Evolutionary conservation across 169 alveolate species (phyloP).

Genomic region (Eimeria tenella): DNA sequence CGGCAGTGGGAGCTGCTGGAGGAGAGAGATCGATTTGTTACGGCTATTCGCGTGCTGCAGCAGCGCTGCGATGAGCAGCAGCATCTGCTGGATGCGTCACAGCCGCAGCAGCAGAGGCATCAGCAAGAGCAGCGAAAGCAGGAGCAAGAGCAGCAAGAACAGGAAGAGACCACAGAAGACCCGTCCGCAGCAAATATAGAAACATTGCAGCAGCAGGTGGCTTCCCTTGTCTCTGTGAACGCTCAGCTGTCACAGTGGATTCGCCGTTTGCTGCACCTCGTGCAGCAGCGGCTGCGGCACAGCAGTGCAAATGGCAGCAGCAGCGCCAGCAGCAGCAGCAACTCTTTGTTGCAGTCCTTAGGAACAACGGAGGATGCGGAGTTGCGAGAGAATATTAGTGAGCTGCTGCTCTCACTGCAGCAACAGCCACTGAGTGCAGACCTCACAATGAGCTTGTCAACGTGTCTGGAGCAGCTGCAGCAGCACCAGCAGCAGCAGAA

Average conservation of each 20-base stretch:
- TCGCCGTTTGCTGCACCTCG: slow-evolving; percentile 54
- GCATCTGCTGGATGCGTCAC: slow-evolving; percentile 25
- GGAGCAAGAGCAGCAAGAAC: not conserved
- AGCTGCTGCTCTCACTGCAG: slow-evolving; percentile 35
- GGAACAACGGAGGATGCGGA: slow-evolving; percentile 5
- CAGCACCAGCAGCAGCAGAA: slow-evolving; percentile 20
- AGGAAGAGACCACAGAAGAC: not conserved
- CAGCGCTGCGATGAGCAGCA: slow-evolving; percentile 61
- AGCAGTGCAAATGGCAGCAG: not conserved
- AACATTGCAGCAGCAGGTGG: slow-evolving; percentile 33
- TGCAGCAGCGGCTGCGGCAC: slow-evolving; percentile 61
- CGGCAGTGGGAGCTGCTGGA: slow-evolving; percentile 42
- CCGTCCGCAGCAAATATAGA: not conserved
- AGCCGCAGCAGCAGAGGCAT: not conserved
- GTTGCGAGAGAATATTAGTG: slow-evolving; percentile 42
- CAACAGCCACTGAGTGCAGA: slow-evolving; percentile 30
- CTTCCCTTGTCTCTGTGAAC: slow-evolving; percentile 30
- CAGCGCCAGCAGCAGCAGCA: slow-evolving; percentile 29
- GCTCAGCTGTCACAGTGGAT: slow-evolving; percentile 53
- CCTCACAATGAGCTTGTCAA: slow-evolving; percentile 19
- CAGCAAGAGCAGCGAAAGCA: not conserved
- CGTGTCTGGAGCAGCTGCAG: slow-evolving; percentile 41
- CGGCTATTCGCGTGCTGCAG: slow-evolving; percentile 51
- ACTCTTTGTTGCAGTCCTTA: slow-evolving; percentile 3
- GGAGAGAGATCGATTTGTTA: slow-evolving; percentile 25